Evolutionary conservation across 2,329 filamentous ascomycete species (phyloP), one percentile per base, ranked within the genome.

Genomic region (Aphanoascus verrucosus): DNA sequence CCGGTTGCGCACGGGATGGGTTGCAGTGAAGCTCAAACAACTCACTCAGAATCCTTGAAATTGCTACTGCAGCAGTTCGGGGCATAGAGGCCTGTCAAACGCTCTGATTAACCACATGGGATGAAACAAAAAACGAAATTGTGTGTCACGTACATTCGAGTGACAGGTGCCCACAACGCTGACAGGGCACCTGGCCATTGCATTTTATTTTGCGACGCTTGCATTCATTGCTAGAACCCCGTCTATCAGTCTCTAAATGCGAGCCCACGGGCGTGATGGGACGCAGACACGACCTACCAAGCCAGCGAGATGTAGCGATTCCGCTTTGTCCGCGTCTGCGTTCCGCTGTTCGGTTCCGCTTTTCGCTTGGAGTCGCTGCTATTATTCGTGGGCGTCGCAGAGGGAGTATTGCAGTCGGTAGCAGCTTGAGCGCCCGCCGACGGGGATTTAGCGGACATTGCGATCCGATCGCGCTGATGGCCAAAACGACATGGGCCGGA

Each of bases 31-130:
- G 15, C 35, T 37, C n/a, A 32, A 41, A 12, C 5, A 17, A 65
- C 74, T 56, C 67, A 78, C 74, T 94, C 87, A 45, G 88, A 89
- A 63, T 96, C 90, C 68, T 91, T 93, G 77, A 95, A 89, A 68
- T 81, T 88, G 73, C 81, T 90, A 57, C 69, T 75, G 67, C 81
- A 83, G 71, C 81, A 84, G 63, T 84, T 84, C 4, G 81, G 80
- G 56, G 80, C 78, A 70, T 84, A 84, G 55, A 80, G 69, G 63
- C 79, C 70, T 72, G 49, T 19, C 17, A 42, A 40, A 11, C n/a
- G 46, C 14, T n/a, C 15, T 7, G 6, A 34, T 41, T 53, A 53
- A 31, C 43, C 44, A 43, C 38, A 28, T n/a, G 11, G 40, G 15
- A 28, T 19, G 15, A 43, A 34, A 15, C n/a, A n/a, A 34, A 17